A percentile compares a stretch with the other conserved stretches of the same genome.
phyloP scores from a whole-genome alignment of 1,284 basidiomycete species.

The Microbotryum scabiosae region DNA sequence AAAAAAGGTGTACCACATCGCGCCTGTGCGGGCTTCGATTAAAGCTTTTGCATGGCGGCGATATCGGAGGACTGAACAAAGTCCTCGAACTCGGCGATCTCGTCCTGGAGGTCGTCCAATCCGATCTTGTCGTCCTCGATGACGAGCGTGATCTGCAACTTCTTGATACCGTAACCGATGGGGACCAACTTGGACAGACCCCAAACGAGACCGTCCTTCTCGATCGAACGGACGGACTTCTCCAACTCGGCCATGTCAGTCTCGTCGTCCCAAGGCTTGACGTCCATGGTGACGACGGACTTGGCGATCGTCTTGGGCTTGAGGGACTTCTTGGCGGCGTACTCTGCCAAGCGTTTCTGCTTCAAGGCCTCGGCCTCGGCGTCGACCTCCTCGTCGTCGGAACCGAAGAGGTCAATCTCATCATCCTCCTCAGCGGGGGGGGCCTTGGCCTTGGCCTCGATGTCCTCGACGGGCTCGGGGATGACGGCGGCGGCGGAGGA shows the following conservation, averaged over 20 bases:
- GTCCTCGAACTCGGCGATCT: constrained; percentile 71
- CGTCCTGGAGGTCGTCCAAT: constrained; percentile 84
- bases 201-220: constrained; percentile 91
- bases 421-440: constrained; percentile 56
- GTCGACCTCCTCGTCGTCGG: constrained; percentile 80
- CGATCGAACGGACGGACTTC: constrained; percentile 70
- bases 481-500: constrained; percentile 40
- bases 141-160: constrained; percentile 80
- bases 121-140: constrained; percentile 95
- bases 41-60: constrained; percentile 27
- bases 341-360: constrained; percentile 87
- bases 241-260: constrained; percentile 91
- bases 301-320: constrained; percentile 80
- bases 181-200: constrained; percentile 58
- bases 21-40: neutral
- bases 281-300: constrained; percentile 92
- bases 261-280: constrained; percentile 98
- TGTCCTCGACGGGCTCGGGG: constrained; percentile 45
- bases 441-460: constrained; percentile 53
- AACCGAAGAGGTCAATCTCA: constrained; percentile 86
- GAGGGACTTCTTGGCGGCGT: constrained; percentile 84
- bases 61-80: constrained; percentile 92
- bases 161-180: constrained; percentile 86
- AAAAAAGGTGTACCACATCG: too few species aligned
- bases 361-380: constrained; percentile 87